Evolutionary conservation across 305 asterid species (phyloP).

Genomic region (Lippia alba): DNA sequence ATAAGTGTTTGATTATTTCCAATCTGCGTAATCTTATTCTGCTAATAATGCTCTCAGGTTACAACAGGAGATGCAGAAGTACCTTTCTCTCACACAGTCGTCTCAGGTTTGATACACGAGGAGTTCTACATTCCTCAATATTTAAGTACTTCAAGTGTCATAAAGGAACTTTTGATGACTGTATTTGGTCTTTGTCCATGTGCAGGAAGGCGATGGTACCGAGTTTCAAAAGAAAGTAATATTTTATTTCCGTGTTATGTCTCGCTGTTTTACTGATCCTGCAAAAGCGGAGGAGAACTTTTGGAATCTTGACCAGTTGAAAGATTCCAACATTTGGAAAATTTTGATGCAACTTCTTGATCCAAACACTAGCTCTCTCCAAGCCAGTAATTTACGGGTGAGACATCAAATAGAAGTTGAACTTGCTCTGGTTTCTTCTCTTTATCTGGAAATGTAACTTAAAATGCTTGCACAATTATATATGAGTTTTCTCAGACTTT

Average conservation of each 20-base stretch:
- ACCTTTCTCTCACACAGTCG: constrained; percentile 73
- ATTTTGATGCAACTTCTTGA: constrained; percentile 67
- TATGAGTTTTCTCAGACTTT: constrained; percentile 36
- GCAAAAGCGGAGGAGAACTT: constrained; percentile 85
- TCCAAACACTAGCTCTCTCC: constrained; percentile 65
- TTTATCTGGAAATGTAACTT: constrained; percentile 28
- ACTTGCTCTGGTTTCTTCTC: constrained; percentile 19
- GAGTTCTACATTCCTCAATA: constrained; percentile 31
- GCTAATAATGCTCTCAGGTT: constrained; percentile 58
- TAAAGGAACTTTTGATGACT: constrained; percentile 31
- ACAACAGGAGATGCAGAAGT: constrained; percentile 91
- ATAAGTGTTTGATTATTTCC: constrained; percentile 9
- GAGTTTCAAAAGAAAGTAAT: constrained; percentile 82
- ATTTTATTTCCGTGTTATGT: constrained; percentile 85
- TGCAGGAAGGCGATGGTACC: constrained; percentile 79
- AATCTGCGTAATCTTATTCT: constrained; percentile 20
- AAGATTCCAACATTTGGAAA: constrained; percentile 84
- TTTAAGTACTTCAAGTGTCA: constrained; percentile 34
- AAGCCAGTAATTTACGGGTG: constrained; percentile 76
- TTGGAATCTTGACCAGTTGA: constrained; percentile 84
- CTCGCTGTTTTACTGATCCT: constrained; percentile 85
- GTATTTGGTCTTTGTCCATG: constrained; percentile 34
- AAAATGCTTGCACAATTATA: constrained; percentile 22
- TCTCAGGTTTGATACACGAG: constrained; percentile 65
- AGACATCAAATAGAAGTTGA: constrained; percentile 43